phyloP scores from a whole-genome alignment of 805 yeast species.

The Brettanomyces naardenensis region DNA sequence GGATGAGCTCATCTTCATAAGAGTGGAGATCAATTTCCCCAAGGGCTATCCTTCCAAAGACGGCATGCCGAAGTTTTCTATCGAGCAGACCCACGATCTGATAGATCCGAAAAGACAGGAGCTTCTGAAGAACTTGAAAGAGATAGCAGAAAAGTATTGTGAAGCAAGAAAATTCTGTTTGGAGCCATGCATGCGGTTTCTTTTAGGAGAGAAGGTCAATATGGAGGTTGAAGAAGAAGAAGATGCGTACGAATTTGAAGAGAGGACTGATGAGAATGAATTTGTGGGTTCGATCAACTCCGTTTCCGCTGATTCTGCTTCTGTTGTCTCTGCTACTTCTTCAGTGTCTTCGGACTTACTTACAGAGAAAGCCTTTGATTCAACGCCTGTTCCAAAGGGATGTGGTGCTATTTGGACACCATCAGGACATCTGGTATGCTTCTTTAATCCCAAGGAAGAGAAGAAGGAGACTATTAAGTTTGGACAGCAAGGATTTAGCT shows the following conservation, averaged over 20 bases:
- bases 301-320: not conserved
- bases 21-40: conserved; percentile 70
- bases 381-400: conserved; percentile 87
- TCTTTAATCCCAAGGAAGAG: conserved; percentile 55
- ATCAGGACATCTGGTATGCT: conserved; percentile 73
- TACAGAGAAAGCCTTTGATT: conserved; percentile 42
- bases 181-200: conserved; percentile 67
- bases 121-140: conserved; percentile 42
- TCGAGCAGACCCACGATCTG: conserved; percentile 77
- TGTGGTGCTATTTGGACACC: conserved; percentile 90
- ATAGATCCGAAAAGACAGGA: conserved; percentile 39
- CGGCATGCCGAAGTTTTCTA: conserved; percentile 42
- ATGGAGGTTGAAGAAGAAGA: conserved; percentile 29
- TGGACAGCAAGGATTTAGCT: conserved; percentile 47
- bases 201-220: conserved; percentile 74
- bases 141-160: conserved; percentile 50
- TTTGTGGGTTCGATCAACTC: not conserved
- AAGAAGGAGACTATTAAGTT: conserved; percentile 36
- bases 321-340: not conserved
- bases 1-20: conserved; percentile 48
- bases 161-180: conserved; percentile 58
- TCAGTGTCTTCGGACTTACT: conserved; percentile 6
- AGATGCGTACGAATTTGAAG: conserved; percentile 20
- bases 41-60: conserved; percentile 55
- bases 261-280: conserved; percentile 12